Evolutionary conservation across 2,329 filamentous ascomycete species (phyloP).

Genomic region (Colletotrichum orchidophilum): DNA sequence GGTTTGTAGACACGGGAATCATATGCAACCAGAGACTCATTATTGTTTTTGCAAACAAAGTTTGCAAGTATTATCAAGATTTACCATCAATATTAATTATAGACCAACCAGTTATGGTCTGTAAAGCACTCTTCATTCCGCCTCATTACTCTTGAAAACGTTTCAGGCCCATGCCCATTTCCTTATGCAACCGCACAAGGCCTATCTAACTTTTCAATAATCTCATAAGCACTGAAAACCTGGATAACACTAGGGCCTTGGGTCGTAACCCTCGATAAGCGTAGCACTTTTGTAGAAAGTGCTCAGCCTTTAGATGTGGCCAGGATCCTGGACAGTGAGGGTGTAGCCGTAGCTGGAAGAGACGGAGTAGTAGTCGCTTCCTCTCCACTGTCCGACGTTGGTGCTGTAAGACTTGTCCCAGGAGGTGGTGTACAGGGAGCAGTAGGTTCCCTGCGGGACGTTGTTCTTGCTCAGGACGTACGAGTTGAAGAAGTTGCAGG

Average conservation of each 20-base stretch:
- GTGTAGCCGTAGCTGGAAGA: conserved; percentile 19
- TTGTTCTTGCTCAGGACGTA: conserved; percentile 16
- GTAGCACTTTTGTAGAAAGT: accelerated
- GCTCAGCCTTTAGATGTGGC: background rate
- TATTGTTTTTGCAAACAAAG: background rate
- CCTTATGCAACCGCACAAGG: background rate
- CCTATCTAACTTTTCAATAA: background rate
- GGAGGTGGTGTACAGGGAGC: conserved; percentile 15
- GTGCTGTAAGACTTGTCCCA: conserved; percentile 28
- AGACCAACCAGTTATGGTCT: background rate
- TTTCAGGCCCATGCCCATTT: background rate
- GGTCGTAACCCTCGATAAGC: background rate
- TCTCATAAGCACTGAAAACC: background rate
- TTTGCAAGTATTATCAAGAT: background rate
- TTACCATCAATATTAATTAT: background rate
- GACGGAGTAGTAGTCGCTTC: conserved; percentile 16
- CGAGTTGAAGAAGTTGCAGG: conserved; percentile 31
- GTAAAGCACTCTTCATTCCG: background rate
- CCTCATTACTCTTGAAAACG: background rate
- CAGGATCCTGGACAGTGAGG: background rate
- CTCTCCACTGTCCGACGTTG: conserved; percentile 26
- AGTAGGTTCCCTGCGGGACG: conserved; percentile 14
- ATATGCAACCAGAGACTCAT: no score
- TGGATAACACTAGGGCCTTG: background rate
- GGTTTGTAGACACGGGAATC: no score